These are phyloP conservation scores for Botryotinia narcissicola DNA, from an alignment of 2,329 filamentous ascomycete genomes.

Conservation along the genomic window DNA sequence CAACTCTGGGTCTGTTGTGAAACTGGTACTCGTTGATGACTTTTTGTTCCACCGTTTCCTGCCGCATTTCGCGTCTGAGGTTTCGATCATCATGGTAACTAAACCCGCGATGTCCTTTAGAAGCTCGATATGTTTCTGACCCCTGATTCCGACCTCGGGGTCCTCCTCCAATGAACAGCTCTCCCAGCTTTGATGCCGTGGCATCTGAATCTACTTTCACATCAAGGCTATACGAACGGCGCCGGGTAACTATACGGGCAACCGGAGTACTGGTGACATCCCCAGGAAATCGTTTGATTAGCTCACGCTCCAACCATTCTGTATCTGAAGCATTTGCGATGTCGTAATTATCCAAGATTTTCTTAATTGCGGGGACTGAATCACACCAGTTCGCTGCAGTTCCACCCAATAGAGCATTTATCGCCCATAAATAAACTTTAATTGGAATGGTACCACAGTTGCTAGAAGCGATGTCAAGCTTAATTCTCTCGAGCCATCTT, in stretches of 20 bases:
- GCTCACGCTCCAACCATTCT: constrained; percentile 12
- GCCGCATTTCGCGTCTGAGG: background rate
- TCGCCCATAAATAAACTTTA: background rate
- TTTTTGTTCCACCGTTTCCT: background rate
- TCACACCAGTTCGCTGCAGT: constrained; percentile 12
- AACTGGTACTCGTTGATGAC: constrained; percentile 1
- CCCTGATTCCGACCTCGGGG: background rate
- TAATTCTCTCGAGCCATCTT: constrained; percentile 1
- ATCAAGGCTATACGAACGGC: background rate
- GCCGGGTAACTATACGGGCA: background rate
- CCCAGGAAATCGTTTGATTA: constrained; percentile 6
- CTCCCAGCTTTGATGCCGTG: background rate
- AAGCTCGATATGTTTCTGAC: background rate
- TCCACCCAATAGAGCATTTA: background rate
- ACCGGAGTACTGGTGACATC: background rate
- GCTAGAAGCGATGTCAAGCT: background rate
- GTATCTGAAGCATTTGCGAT: background rate
- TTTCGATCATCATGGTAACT: background rate
- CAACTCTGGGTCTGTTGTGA: background rate
- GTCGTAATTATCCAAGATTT: constrained; percentile 6
- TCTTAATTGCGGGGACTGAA: background rate
- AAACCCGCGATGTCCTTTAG: background rate
- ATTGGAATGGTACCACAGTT: background rate
- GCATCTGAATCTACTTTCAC: background rate
- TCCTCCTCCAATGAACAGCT: background rate